phyloP scores from a whole-genome alignment of 768 basidiomycete genomes.

The Tephrocybe sp. region DNA sequence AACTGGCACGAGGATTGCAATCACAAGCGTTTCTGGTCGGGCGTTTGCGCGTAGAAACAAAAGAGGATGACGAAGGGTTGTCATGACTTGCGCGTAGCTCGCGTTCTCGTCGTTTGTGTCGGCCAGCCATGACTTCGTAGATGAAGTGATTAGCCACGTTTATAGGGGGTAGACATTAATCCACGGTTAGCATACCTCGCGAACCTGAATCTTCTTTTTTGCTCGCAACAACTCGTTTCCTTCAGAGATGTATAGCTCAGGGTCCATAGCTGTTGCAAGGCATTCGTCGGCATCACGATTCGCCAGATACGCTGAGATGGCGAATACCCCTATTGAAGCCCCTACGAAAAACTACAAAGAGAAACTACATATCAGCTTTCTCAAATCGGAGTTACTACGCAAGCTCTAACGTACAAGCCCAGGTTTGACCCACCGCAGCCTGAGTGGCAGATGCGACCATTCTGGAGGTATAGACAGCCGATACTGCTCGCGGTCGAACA shows the following conservation, averaged over 20 bases:
- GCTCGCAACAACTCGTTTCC: not conserved
- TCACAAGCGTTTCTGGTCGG: not conserved
- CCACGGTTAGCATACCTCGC: not conserved
- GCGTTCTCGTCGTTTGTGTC: not conserved
- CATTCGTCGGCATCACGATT: slow-evolving; percentile 6
- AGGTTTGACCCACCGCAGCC: slow-evolving; percentile 7
- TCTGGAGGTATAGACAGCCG: slow-evolving; percentile 7
- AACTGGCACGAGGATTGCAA: slow-evolving; percentile 1
- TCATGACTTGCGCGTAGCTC: not conserved
- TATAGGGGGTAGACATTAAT: no score
- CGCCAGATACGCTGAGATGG: slow-evolving; percentile 2
- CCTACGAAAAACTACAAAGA: slow-evolving; percentile 7
- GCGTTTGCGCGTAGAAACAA: slow-evolving; percentile 1
- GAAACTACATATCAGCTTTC: no score
- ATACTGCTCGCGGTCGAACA: slow-evolving; percentile 9
- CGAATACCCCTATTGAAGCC: slow-evolving; percentile 3
- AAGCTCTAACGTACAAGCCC: slow-evolving; percentile 2
- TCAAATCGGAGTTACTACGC: no score
- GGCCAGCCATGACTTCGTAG: not conserved
- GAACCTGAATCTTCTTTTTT: not conserved
- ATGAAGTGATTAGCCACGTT: not conserved
- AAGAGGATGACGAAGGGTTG: slow-evolving; percentile 2
- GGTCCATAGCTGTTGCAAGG: not conserved
- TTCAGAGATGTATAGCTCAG: not conserved
- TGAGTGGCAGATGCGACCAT: slow-evolving; percentile 12